Percentiles rank a stretch among this genome's conserved stretches.
phyloP scores from a whole-genome alignment of 2,329 filamentous ascomycete species.

The Aspergillus pseudoglaucus region DNA sequence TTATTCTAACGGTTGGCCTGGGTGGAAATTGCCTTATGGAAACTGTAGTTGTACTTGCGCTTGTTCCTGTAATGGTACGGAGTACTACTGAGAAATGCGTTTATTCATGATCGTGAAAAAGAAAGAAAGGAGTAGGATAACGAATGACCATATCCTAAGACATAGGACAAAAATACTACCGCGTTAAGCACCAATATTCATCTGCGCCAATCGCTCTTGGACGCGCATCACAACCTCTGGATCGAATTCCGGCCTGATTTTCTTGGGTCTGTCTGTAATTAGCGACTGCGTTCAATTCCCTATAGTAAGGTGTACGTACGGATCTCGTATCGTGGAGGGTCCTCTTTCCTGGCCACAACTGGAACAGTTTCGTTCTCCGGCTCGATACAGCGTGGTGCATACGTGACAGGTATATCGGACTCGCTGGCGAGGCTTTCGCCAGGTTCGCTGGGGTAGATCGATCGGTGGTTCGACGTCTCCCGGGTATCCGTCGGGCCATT shows the following conservation, averaged over 20 bases:
- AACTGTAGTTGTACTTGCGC: neutral
- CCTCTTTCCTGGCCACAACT: slow-evolving; percentile 38
- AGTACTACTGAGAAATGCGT: neutral
- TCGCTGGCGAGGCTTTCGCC: slow-evolving; percentile 30
- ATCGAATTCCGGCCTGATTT: slow-evolving; percentile 32
- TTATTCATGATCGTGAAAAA: neutral
- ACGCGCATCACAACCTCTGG: slow-evolving; percentile 33
- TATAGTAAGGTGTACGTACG: slow-evolving; percentile 25
- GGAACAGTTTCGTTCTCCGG: slow-evolving; percentile 27
- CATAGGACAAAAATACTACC: too few species aligned
- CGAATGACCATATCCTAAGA: neutral
- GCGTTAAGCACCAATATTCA: slow-evolving; percentile 9
- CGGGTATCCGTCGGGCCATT: slow-evolving; percentile 41
- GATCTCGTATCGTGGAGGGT: slow-evolving; percentile 34
- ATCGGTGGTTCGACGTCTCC: slow-evolving; percentile 35
- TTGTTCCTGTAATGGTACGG: too few species aligned
- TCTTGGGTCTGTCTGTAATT: slow-evolving; percentile 30
- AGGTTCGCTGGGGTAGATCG: slow-evolving; percentile 30
- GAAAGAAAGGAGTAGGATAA: neutral
- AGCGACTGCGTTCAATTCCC: slow-evolving; percentile 4
- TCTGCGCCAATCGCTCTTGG: slow-evolving; percentile 31
- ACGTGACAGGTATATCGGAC: slow-evolving; percentile 39
- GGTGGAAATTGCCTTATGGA: neutral
- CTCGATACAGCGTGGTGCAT: slow-evolving; percentile 29
- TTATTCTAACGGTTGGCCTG: neutral